Base-by-base conservation (phyloP, 305 asterid genomes). In the Fraxinus latifolia region DNA sequence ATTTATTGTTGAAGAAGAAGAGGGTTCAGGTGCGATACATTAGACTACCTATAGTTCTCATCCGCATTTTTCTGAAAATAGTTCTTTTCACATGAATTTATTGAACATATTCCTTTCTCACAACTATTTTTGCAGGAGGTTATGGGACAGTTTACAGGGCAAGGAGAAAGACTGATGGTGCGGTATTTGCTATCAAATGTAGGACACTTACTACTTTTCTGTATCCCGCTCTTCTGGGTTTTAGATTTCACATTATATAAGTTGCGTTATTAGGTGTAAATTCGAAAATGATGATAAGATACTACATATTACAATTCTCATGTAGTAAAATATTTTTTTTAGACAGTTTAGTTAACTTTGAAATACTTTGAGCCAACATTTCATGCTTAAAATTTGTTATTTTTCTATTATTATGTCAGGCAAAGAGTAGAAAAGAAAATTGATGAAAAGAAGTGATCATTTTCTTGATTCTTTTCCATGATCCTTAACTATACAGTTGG, bases 131-230 rank as follows among this genome's bases (percentile, higher is more conserved):
- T 84, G 89, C 93, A 95, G 99, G 99, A 85, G 99, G 99, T 79
- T 95, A 94, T 87, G 98, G 99, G 79, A 95, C 97, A 44, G 99
- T 95, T 83, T 95, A 92, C 88, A 88, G 92, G 88, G 97, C 96
- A 82, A 92, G 85, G 88, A 89, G 98, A 85, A 95, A 93, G 88
- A 79, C 84, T 44, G 97, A 95, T 83, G 99, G 96, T 76, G 84
- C 80, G 34, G 87, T 88, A 79, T 92, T 93, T 89, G 99, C 99
- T 76, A 91, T 95, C 82, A 95, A 95, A 90, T 92, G 99, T 95
- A 87, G 67, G 92, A 76, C 19, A 47, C 76, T 76, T 80, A 21
- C 33, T 72, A 8, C 68, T 74, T 81, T 67, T 60, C 39, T 76
- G 7, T 31, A 32, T 33, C 73, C 79, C 67, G n/a, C 73, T 82